These are phyloP conservation scores for Tylopilus balloui DNA, from an alignment of 768 basidiomycete genomes.

Conservation along the genomic window DNA sequence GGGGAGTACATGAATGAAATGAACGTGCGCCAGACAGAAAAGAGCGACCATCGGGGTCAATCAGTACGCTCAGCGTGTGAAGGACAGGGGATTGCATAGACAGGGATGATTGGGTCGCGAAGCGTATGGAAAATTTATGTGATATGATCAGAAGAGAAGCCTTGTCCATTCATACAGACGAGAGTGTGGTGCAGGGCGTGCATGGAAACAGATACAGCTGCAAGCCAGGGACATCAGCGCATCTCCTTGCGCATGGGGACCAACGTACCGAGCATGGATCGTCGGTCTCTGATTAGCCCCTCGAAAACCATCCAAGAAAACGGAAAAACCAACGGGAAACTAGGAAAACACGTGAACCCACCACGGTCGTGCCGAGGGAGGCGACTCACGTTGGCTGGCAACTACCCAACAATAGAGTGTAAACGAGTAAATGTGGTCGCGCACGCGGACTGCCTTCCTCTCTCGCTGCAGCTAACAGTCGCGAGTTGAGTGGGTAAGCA, in stretches of 20 bases:
- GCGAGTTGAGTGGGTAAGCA: constrained; percentile 22
- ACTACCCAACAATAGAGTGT: constrained; percentile 20
- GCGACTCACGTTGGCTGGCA: constrained; percentile 25
- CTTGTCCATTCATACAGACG: constrained; percentile 16
- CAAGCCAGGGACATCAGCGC: constrained; percentile 4
- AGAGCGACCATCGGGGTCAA: neutral
- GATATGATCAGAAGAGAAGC: constrained; percentile 14
- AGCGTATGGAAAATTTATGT: constrained; percentile 4
- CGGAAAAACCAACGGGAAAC: constrained; percentile 24
- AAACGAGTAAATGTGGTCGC: constrained; percentile 9
- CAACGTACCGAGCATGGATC: constrained; percentile 8
- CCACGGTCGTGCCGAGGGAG: neutral
- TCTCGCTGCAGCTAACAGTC: constrained; percentile 21
- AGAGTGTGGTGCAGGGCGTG: constrained; percentile 16
- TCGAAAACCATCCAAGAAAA: constrained; percentile 24
- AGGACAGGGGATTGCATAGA: constrained; percentile 12
- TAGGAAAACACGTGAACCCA: constrained; percentile 8
- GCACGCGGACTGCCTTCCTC: constrained; percentile 1
- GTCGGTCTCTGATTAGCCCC: constrained; percentile 19
- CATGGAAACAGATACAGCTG: constrained; percentile 25
- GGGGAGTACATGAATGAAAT: constrained; percentile 20
- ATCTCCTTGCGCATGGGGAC: neutral
- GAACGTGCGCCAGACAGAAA: constrained; percentile 4
- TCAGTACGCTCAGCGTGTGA: constrained; percentile 1
- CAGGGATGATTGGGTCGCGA: neutral